These are phyloP conservation scores for Castanea crenata DNA, from an alignment of 306 rosid species.

Conservation along the genomic window DNA sequence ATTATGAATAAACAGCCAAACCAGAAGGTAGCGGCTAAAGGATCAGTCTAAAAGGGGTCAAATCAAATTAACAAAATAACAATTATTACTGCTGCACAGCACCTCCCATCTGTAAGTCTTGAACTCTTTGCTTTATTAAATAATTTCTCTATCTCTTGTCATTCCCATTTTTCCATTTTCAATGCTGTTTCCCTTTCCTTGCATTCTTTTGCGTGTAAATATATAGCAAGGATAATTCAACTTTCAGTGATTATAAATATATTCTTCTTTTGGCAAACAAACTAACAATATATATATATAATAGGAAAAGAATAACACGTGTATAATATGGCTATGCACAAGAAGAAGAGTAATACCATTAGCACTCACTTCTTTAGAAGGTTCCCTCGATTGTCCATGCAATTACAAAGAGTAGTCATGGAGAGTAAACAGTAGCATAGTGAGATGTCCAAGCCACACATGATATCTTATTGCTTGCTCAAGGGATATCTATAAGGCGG, in stretches of 20 bases:
- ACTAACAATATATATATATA: not conserved
- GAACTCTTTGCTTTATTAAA: no score
- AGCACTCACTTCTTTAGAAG: slow-evolving; percentile 52
- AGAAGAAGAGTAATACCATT: slow-evolving; percentile 18
- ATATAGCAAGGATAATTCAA: not conserved
- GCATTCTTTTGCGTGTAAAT: not conserved
- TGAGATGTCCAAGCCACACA: slow-evolving; percentile 95
- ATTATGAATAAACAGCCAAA: not conserved
- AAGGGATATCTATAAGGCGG: slow-evolving; percentile 68
- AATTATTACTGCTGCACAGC: no score
- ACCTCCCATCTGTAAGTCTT: no score
- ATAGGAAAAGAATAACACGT: not conserved
- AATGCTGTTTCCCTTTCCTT: not conserved
- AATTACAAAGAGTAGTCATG: slow-evolving; percentile 59
- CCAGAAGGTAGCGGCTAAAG: not conserved
- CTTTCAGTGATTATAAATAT: not conserved
- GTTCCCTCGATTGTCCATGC: slow-evolving; percentile 70
- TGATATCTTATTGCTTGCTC: slow-evolving; percentile 90
- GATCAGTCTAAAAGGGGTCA: not conserved
- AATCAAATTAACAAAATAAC: not conserved
- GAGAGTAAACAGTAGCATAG: slow-evolving; percentile 81
- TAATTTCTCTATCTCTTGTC: no score
- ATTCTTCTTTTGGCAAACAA: not conserved
- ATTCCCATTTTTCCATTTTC: not conserved
- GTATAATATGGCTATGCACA: not conserved